These are phyloP conservation scores for Neofusicoccum sp. DNA, from an alignment of 2,329 filamentous ascomycete species.

Conservation along the genomic window DNA sequence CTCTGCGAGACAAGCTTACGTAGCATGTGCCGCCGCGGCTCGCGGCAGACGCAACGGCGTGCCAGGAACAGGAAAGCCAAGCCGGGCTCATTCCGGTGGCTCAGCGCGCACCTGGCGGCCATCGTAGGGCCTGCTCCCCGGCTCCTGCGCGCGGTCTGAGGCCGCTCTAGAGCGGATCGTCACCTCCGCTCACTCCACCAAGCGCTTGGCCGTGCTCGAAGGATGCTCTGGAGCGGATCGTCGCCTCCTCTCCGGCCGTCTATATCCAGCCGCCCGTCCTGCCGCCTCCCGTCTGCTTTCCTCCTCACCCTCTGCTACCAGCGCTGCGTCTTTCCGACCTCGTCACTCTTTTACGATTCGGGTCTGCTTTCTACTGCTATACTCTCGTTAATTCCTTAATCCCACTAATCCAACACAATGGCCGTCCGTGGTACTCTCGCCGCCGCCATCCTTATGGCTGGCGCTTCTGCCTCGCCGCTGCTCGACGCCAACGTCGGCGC, in stretches of 20 bases:
- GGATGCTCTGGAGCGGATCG: background rate
- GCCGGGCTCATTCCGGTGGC: background rate
- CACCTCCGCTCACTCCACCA: background rate
- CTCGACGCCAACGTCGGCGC: slow-evolving; percentile 5
- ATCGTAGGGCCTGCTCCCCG: background rate
- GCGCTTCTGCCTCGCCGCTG: background rate
- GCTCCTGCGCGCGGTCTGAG: no score
- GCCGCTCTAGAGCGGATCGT: no score
- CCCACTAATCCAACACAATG: slow-evolving; percentile 4
- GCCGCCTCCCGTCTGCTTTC: background rate
- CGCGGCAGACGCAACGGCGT: no score
- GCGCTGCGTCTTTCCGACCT: slow-evolving; percentile 11
- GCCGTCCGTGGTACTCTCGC: slow-evolving; percentile 12
- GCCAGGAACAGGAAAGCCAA: no score
- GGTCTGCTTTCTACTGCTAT: background rate
- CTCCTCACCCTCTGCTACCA: slow-evolving; percentile 14
- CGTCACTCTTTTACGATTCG: slow-evolving; percentile 18
- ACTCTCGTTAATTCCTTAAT: slow-evolving; percentile 10
- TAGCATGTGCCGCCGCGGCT: no score
- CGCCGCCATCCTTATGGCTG: slow-evolving; percentile 11
- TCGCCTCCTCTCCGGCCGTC: background rate
- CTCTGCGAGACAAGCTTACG: no score
- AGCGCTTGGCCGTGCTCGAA: background rate
- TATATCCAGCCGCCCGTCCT: slow-evolving; percentile 10
- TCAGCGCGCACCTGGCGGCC: background rate